Percentiles rank a stretch among this genome's conserved stretches.
Conservation (phyloP, 2,329 filamentous ascomycete species). For the Colletotrichum cereale region DNA sequence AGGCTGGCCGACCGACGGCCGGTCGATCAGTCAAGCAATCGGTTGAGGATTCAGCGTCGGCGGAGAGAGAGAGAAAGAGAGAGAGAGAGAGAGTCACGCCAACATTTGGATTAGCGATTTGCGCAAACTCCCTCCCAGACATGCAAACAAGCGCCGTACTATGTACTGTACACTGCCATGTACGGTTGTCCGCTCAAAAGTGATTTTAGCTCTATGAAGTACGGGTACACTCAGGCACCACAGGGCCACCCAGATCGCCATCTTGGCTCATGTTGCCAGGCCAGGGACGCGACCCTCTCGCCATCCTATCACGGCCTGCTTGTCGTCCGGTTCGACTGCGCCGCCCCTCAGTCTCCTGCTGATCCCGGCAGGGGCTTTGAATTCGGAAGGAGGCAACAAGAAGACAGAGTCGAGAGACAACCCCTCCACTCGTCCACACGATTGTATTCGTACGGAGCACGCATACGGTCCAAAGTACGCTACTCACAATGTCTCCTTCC, state of each 20-base stretch:
- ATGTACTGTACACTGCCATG: background rate
- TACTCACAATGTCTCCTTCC: background rate
- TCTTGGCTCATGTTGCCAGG: conserved; percentile 2
- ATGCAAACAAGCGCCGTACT: conserved; percentile 15
- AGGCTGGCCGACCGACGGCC: background rate
- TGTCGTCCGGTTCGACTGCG: conserved; percentile 16
- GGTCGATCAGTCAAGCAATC: background rate
- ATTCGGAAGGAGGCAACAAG: conserved; percentile 30
- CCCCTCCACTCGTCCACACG: conserved; percentile 1
- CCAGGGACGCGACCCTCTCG: conserved; percentile 20
- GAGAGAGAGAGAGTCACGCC: background rate
- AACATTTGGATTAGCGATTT: background rate
- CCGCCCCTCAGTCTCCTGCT: conserved; percentile 36
- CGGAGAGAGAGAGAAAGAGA: background rate
- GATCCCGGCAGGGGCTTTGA: conserved; percentile 27
- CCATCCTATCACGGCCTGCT: conserved; percentile 20
- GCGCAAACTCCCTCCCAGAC: conserved; percentile 11
- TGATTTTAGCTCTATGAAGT: no score
- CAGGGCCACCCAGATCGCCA: conserved; percentile 27
- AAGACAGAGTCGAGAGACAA: conserved; percentile 25
- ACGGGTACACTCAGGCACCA: no score
- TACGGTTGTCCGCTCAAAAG: background rate
- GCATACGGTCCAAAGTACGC: no score
- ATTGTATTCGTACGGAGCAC: no score
- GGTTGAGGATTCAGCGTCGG: background rate